Base-by-base conservation (phyloP, 2,329 filamentous ascomycete species). In the Chaetomiaceae sp. region DNA sequence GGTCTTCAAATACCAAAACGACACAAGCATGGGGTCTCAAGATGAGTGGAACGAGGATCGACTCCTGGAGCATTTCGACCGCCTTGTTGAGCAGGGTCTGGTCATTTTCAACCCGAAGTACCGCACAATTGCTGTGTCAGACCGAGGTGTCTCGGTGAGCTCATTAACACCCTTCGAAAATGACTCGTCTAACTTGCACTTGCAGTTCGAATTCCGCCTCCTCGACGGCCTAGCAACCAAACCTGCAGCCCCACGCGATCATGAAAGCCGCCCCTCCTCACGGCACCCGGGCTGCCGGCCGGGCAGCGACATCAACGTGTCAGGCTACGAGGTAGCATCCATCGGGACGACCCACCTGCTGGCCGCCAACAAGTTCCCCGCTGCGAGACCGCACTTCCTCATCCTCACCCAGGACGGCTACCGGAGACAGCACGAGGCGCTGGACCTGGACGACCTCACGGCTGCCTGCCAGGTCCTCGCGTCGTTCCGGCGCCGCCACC, bases 361-460 rank as follows among this genome's bases (percentile, higher is more conserved):
- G 7, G 62, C 67, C 2, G 57, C 71, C 47, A 77, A 77, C 58
- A 68, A 72, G 45, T 76, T 73, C 52, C 69, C 67, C 47, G 68
- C 70, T 12, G 71, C 70, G 47, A 56, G 68, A 8, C 72, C 73
- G 3, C 73, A 75, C 51, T 59, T 71, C 3, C 60, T 76, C 12
- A 60, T 75, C 14, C 57, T 76, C 45, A 74, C 73, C 1, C 49
- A 60, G 4, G 68, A 76, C 53, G 73, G 71, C 2, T 67, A 67
- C 48, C 61, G 62, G 9, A 62, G 70, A n/a, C 73, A 76, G 56
- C 58, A 68, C 30, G 68, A 74, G 19, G 36, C 44, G 1, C 41
- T 55, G 5, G 36, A 50, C 38, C 6, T 45, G 58, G 60, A 63
- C 2, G 73, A 76, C 46, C 50, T 76, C 18, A 49, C 52, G 1